These are phyloP conservation scores for Colletotrichum somersetense DNA, from an alignment of 2,329 filamentous ascomycete genomes.

Conservation along the genomic window DNA sequence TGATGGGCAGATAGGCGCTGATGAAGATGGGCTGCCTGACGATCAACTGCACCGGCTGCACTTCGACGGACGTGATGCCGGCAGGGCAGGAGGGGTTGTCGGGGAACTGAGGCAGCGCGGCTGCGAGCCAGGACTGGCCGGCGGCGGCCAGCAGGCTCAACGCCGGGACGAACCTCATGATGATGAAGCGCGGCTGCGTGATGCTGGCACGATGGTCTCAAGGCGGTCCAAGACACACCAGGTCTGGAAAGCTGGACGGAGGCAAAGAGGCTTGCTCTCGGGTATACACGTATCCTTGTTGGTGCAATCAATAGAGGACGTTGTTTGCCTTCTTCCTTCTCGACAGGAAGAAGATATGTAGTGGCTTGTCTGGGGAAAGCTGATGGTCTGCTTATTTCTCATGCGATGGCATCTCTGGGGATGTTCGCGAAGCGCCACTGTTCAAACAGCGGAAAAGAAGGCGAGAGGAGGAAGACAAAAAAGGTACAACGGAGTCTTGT, in stretches of 20 bases:
- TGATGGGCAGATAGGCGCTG: constrained; percentile 37
- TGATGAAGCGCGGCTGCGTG: constrained; percentile 28
- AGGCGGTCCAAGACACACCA: constrained; percentile 37
- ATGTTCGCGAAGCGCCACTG: constrained; percentile 33
- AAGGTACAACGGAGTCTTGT: constrained; percentile 11
- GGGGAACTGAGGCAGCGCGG: constrained; percentile 36
- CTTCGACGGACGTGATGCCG: constrained; percentile 39
- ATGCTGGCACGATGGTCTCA: constrained; percentile 32
- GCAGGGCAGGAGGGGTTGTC: constrained; percentile 37
- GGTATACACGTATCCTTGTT: not conserved
- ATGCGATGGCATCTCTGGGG: constrained; percentile 29
- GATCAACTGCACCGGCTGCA: constrained; percentile 39
- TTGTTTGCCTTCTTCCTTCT: constrained; percentile 5
- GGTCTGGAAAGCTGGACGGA: constrained; percentile 36
- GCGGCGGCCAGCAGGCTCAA: constrained; percentile 26
- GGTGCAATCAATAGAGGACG: constrained; percentile 1
- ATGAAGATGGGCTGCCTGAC: constrained; percentile 39
- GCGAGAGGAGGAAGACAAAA: not conserved
- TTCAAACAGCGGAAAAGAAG: constrained; percentile 18
- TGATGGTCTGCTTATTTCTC: constrained; percentile 20
- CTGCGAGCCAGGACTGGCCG: constrained; percentile 33
- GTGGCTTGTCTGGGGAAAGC: not conserved
- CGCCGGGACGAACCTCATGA: constrained; percentile 26
- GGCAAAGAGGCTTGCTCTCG: constrained; percentile 12
- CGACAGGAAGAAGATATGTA: not conserved